Evolutionary conservation across 1,139 yeast species (phyloP).

Genomic region (Debaryomyces coudertii): DNA sequence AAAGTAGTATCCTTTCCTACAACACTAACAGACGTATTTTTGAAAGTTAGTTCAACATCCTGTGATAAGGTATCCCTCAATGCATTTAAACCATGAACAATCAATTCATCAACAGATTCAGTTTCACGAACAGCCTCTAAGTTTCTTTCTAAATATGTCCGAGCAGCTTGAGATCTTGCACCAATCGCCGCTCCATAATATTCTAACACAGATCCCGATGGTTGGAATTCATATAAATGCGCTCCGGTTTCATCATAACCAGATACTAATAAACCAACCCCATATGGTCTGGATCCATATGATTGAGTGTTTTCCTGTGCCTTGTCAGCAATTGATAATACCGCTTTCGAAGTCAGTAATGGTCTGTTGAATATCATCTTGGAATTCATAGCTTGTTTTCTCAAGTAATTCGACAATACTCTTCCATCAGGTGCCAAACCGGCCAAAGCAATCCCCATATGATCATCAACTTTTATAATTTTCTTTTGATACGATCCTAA

Average conservation of each 20-base stretch:
- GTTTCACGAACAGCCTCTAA: slow-evolving; percentile 64
- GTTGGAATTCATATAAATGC: slow-evolving; percentile 92
- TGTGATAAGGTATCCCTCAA: slow-evolving; percentile 92
- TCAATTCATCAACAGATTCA: slow-evolving; percentile 69
- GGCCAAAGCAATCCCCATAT: slow-evolving; percentile 92
- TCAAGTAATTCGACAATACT: slow-evolving; percentile 81
- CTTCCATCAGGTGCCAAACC: slow-evolving; percentile 99
- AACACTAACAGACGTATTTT: slow-evolving; percentile 87
- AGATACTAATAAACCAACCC: slow-evolving; percentile 90
- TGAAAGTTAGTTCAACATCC: slow-evolving; percentile 83
- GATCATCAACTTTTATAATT: slow-evolving; percentile 87
- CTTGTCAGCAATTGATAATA: slow-evolving; percentile 85
- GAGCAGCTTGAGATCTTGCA: slow-evolving; percentile 94
- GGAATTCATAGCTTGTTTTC: slow-evolving; percentile 91
- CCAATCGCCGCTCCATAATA: slow-evolving; percentile 96
- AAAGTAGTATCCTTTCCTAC: slow-evolving; percentile 82
- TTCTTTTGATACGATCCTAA: slow-evolving; percentile 96
- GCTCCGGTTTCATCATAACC: slow-evolving; percentile 96
- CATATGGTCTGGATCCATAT: slow-evolving; percentile 96
- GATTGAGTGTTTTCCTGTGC: slow-evolving; percentile 97
- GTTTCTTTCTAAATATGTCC: slow-evolving; percentile 90
- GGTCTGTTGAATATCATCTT: slow-evolving; percentile 87
- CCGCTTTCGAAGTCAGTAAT: slow-evolving; percentile 84
- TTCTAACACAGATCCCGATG: slow-evolving; percentile 91
- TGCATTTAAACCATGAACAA: slow-evolving; percentile 87